These are phyloP conservation scores for Pythium myriotylum DNA, from an alignment of 352 stramenopile genomes.

Conservation along the genomic window DNA sequence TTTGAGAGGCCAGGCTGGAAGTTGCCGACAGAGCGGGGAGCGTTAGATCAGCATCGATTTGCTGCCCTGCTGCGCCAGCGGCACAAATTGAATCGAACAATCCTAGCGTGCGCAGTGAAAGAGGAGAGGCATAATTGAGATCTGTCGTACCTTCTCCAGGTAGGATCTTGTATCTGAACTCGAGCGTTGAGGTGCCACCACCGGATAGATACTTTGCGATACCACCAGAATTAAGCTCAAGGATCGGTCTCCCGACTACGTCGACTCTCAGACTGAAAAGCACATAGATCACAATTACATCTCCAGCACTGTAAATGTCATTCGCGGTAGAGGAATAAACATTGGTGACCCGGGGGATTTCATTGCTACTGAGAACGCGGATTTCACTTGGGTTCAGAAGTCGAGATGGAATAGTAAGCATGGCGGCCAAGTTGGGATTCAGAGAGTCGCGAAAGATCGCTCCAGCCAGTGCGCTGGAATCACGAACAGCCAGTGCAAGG, in stretches of 20 bases:
- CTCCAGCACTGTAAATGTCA: slow-evolving; percentile 63
- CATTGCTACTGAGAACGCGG: slow-evolving; percentile 36
- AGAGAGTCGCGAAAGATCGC: slow-evolving; percentile 47
- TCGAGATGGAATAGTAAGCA: slow-evolving; percentile 32
- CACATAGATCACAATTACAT: slow-evolving; percentile 60
- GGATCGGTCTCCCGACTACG: slow-evolving; percentile 48
- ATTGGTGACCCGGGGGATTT: slow-evolving; percentile 37
- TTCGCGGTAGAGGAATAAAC: slow-evolving; percentile 48
- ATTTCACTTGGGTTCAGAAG: slow-evolving; percentile 5
- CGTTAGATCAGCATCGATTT: slow-evolving; percentile 39
- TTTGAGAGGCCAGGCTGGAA: slow-evolving; percentile 38
- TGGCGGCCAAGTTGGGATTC: slow-evolving; percentile 33
- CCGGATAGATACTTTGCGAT: slow-evolving; percentile 53
- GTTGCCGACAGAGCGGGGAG: slow-evolving; percentile 33
- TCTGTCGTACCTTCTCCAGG: slow-evolving; percentile 36
- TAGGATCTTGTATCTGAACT: slow-evolving; percentile 72
- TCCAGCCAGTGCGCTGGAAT: slow-evolving; percentile 35
- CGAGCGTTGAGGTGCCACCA: slow-evolving; percentile 42
- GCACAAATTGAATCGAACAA: slow-evolving; percentile 16
- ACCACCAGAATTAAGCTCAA: slow-evolving; percentile 75
- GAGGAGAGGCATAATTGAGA: slow-evolving; percentile 59
- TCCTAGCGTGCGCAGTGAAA: slow-evolving; percentile 38
- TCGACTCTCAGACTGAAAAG: slow-evolving; percentile 53
- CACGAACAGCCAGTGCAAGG: slow-evolving; percentile 31
- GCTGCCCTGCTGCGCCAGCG: slow-evolving; percentile 16